Percentiles rank a stretch among this genome's conserved stretches.
Conservation (phyloP, 2,329 filamentous ascomycete genomes). For the Westerdykella ornata region DNA sequence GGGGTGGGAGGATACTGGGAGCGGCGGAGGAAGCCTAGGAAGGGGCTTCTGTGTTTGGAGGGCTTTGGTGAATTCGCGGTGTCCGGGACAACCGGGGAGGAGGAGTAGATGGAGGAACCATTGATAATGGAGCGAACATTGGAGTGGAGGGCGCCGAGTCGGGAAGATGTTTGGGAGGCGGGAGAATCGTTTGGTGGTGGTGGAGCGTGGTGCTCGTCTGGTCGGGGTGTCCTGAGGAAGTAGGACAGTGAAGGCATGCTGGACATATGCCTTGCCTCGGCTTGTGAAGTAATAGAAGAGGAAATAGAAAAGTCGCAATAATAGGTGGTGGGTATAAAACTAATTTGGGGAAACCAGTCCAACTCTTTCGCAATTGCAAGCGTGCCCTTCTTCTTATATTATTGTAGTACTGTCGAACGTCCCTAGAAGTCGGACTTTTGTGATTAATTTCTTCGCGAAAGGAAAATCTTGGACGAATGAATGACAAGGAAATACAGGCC, state of each 20-base stretch:
- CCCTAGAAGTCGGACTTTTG: background rate
- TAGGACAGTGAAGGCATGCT: slow-evolving; percentile 28
- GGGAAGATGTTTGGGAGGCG: slow-evolving; percentile 12
- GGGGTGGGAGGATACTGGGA: slow-evolving; percentile 18
- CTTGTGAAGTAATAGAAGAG: no score
- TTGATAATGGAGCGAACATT: slow-evolving; percentile 29
- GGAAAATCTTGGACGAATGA: slow-evolving; percentile 15
- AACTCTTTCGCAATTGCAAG: background rate
- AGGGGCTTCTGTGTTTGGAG: slow-evolving; percentile 26
- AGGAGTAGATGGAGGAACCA: slow-evolving; percentile 35
- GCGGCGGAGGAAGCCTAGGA: slow-evolving; percentile 29
- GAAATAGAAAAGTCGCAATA: no score
- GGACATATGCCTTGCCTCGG: background rate
- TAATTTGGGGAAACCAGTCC: no score
- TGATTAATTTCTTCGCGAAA: slow-evolving; percentile 17
- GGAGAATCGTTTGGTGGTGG: slow-evolving; percentile 12
- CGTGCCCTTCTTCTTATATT: slow-evolving; percentile 24
- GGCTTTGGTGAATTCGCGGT: slow-evolving; percentile 10
- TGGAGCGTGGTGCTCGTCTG: slow-evolving; percentile 21
- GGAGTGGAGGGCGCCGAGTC: slow-evolving; percentile 15
- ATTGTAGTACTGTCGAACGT: slow-evolving; percentile 11
- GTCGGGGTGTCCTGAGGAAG: slow-evolving; percentile 31
- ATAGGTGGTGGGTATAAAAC: no score
- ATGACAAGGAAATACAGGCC: slow-evolving; percentile 14
- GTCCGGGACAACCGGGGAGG: slow-evolving; percentile 23